Evolutionary conservation across 495 filamentous ascomycete genomes (phyloP).

Genomic region (Penicillium cataractarum): DNA sequence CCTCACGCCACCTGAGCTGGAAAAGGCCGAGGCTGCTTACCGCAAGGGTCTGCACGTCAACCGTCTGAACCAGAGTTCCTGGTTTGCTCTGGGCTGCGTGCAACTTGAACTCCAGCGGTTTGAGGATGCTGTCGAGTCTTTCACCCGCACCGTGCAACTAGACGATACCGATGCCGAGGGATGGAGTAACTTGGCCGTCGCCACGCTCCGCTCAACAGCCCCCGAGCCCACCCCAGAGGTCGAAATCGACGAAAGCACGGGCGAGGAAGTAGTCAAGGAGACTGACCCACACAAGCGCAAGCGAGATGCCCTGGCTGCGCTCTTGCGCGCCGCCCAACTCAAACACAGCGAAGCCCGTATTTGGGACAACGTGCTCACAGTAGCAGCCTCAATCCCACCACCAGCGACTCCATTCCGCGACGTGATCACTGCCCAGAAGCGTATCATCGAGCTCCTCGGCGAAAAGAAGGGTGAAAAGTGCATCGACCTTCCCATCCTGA

Average conservation of each 20-base stretch:
- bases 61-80: conserved; percentile 75
- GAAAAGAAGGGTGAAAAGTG: conserved; percentile 70
- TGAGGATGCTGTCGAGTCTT: conserved; percentile 82
- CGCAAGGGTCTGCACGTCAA: conserved; percentile 74
- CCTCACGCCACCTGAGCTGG: conserved; percentile 57
- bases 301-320: conserved; percentile 74
- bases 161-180: conserved; percentile 89
- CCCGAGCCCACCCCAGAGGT: conserved; percentile 41
- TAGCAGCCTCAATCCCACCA: conserved; percentile 75
- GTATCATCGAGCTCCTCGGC: conserved; percentile 75
- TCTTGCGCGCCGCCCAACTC: conserved; percentile 79
- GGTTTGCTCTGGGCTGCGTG: conserved; percentile 90
- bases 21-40: conserved; percentile 79
- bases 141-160: conserved; percentile 73
- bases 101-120: conserved; percentile 76
- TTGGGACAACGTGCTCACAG: conserved; percentile 92
- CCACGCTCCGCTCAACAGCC: conserved; percentile 60
- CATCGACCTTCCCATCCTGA: conserved; percentile 73
- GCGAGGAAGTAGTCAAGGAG: conserved; percentile 30
- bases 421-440: conserved; percentile 69
- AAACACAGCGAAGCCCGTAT: conserved; percentile 86
- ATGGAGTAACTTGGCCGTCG: conserved; percentile 92
- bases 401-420: conserved; percentile 72
- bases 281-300: conserved; percentile 62
- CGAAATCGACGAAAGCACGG: conserved; percentile 30